These are phyloP conservation scores for Galeopsis tetrahit DNA, from an alignment of 257 asterid species.

Conservation along the genomic window DNA sequence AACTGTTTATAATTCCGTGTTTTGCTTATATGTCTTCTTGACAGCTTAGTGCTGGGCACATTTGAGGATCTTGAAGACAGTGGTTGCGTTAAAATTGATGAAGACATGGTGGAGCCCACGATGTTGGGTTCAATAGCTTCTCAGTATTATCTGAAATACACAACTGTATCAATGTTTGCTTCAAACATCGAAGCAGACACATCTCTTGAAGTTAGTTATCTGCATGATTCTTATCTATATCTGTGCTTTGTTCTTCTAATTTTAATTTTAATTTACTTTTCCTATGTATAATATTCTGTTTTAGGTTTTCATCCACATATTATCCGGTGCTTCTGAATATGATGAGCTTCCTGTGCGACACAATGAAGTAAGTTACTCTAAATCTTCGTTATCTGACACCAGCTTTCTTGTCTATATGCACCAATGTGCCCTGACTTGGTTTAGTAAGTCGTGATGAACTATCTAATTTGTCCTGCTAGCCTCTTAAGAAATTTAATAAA, in stretches of 20 bases:
- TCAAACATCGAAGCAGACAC: constrained; percentile 88
- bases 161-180: constrained; percentile 95
- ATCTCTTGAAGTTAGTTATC: constrained; percentile 78
- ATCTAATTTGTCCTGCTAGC: too few relatives aligned
- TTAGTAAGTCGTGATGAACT: too few relatives aligned
- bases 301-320: constrained; percentile 83
- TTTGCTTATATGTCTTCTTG: constrained; percentile 27
- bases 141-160: constrained; percentile 89
- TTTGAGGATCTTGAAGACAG: constrained; percentile 98
- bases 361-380: constrained; percentile 71
- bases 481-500: too few relatives aligned
- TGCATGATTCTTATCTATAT: constrained; percentile 24
- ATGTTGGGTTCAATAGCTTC: constrained; percentile 97
- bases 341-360: constrained; percentile 98
- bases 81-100: constrained; percentile 89
- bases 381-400: background rate
- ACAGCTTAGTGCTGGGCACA: constrained; percentile 78
- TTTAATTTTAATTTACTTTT: constrained; percentile 4
- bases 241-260: constrained; percentile 20
- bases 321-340: constrained; percentile 90
- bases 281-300: constrained; percentile 17
- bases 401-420: too few relatives aligned
- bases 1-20: constrained; percentile 25
- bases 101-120: constrained; percentile 84
- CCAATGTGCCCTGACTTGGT: background rate